Evolutionary conservation across 345 rosid genomes (phyloP), one percentile per base, ranked within the genome.

Genomic region (Aquilaria yunnanensis): DNA sequence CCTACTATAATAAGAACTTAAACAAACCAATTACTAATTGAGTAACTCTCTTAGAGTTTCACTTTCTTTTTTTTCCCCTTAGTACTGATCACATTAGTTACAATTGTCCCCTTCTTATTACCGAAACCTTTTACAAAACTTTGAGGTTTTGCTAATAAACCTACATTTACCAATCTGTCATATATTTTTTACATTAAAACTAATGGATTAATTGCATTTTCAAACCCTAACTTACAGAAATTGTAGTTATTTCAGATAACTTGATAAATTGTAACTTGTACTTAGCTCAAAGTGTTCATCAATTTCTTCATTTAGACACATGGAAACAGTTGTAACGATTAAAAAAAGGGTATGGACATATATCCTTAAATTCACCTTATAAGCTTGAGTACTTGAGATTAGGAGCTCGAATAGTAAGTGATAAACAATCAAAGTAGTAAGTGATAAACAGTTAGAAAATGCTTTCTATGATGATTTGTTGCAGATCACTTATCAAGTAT

Each of bases 351-450:
- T 86, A 70, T 85, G 90, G 91, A 66, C 70, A 82, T 46, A 94
- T 82, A 67, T 88, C 96, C 57, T 78, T 86, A 72, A 90, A 86
- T 59, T 94, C 99, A 29, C 97, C 97, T 72, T 94, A 96, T 37
- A 94, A 72, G 70, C 63, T 78, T 89, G 90, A 80, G 68, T 78
- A 77, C 85, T 82, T 88, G 47, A 94, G 88, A 75, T 81, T 86
- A 2, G 93, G 96, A 55, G 99, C 96, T 0, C 73, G 66, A 32
- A 90, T 72, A 49, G 77, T 82, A 47, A 90, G 77, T 54, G 80
- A 87, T 50, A 94, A 79, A 72, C 88, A 81, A 66, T 94, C 97
- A 70, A 80, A 80, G 75, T 90, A 90, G 0, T 96, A 88, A 66
- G 90, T 61, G 9, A 94, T 75, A 0, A 90, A 84, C 51, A 94